These are phyloP conservation scores for Chlorociboria aeruginascens DNA, from an alignment of 495 filamentous ascomycete genomes.

Conservation along the genomic window DNA sequence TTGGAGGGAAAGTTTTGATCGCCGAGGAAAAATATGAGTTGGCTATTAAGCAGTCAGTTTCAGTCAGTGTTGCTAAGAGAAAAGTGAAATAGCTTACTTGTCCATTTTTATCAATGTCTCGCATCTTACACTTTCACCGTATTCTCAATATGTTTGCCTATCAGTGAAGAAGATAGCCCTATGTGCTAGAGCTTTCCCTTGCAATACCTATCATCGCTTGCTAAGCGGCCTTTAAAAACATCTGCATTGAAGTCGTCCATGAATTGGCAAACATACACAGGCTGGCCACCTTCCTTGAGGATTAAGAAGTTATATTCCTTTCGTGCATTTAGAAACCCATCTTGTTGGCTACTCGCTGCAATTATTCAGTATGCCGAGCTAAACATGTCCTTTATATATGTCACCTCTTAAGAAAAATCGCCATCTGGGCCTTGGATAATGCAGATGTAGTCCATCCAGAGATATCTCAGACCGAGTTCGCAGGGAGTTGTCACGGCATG, in stretches of 20 bases:
- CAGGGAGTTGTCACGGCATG: too few relatives aligned
- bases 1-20: conserved; percentile 26
- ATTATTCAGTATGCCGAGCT: conserved; percentile 10
- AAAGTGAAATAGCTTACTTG: too few relatives aligned
- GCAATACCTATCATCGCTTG: conserved; percentile 30
- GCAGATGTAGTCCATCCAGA: conserved; percentile 8
- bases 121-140: too few relatives aligned
- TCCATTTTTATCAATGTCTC: too few relatives aligned
- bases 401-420: conserved; percentile 9
- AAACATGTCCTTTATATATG: conserved; percentile 12
- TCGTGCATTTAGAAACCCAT: conserved; percentile 7
- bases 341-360: conserved; percentile 10
- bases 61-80: background rate
- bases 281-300: background rate
- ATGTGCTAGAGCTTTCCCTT: conserved; percentile 27
- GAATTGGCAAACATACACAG: conserved; percentile 12
- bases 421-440: background rate
- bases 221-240: conserved; percentile 24
- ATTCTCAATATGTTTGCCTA: conserved; percentile 32
- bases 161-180: conserved; percentile 29
- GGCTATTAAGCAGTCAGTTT: conserved; percentile 7
- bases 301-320: background rate
- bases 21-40: conserved; percentile 21
- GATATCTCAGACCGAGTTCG: too few relatives aligned
- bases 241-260: conserved; percentile 25